Evolutionary conservation across 495 filamentous ascomycete species (phyloP), one percentile per base, ranked within the genome.

Genomic region (Aspergillus olivimuriae): DNA sequence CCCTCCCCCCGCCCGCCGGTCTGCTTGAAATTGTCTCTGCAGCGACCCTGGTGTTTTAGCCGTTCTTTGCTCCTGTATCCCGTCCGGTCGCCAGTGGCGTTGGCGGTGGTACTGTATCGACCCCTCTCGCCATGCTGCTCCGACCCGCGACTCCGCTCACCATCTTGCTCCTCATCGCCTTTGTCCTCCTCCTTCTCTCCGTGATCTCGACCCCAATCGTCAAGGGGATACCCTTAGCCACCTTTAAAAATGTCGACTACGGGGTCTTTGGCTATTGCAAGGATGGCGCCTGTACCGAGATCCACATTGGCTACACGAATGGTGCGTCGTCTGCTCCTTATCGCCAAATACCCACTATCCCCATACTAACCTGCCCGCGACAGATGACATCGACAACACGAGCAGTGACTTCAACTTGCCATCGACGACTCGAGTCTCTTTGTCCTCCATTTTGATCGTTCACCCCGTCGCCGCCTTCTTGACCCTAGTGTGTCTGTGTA

Each of bases 231-330:
- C 87, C 88, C 1, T 72, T 98, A 7, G 89, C 84, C 14, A 82
- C 77, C 10, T 92, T 79, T 56, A 57, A 81, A 15, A 81, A 82
- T 46, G 76, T 87, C 50, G 80, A 84, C 41, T 94, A 95, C 66
- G 92, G 92, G 5, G 92, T 97, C 10, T 92, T 96, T 69, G 92
- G 92, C 9, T 95, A 81, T 54, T 98, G 92, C 65, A 70, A 81
- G 40, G 62, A 57, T 5, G 58, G 57, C 20, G 50, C 56, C 32
- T 97, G 92, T 58, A 87, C 75, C 48, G 68, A 68, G n/a, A 78
- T 89, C 45, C 74, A 81, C 56, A 74, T 97, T 47, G 92, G 94
- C 55, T 98, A 98, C 65, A 79, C 81, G 52, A 83, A 80, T 53
- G 76, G 90, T 96, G 69, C 61, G 84, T 41, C 52, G 34, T 52